Evolutionary conservation across 2,329 filamentous ascomycete genomes (phyloP), one percentile per base, ranked within the genome.

Genomic region (Trichocomaceae sp.): DNA sequence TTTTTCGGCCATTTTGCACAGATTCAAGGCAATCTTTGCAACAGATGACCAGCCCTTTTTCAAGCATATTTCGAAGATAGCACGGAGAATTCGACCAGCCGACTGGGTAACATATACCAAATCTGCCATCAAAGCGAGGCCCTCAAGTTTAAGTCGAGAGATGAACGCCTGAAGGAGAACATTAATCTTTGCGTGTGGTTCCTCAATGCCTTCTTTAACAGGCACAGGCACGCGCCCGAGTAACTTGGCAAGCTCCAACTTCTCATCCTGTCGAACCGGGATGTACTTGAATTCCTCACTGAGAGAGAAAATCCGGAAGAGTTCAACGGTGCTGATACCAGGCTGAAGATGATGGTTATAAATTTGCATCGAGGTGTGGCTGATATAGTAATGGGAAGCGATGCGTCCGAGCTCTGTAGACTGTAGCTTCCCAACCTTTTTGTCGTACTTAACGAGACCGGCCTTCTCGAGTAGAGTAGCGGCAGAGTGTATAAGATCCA

Each of bases 271-370:
- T 42, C 93, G 87, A 35, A 99, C 92, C 1, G 93, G 93, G 42
- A 99, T 99, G 71, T 95, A 99, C 72, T 96, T 97, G 80, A 99
- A 99, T 71, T 99, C 93, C 54, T 95, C 90, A 66, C 93, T 97
- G 35, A 97, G 81, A 12, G 95, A 87, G 68, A 99, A 99, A 26
- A 99, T 85, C 42, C 95, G 86, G 83, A 99, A 97, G 42, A 99
- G 81, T 72, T 99, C 93, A 60, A 99, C 96, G 5, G 88, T 88
- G 23, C 88, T 90, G 63, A 96, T 93, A 10, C 87, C 90, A 13
- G 92, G 90, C 68, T 96, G 91, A 47, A 99, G 89, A 61, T 97
- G 86, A 67, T 88, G 88, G 69, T 96, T 96, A 76, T 99, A 99
- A 1, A 89, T 96, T 62, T 92, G 81, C 93, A 99, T 99, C 13